Evolutionary conservation across 1,284 basidiomycete species (phyloP).

Genomic region (Ganoderma lingzhi): DNA sequence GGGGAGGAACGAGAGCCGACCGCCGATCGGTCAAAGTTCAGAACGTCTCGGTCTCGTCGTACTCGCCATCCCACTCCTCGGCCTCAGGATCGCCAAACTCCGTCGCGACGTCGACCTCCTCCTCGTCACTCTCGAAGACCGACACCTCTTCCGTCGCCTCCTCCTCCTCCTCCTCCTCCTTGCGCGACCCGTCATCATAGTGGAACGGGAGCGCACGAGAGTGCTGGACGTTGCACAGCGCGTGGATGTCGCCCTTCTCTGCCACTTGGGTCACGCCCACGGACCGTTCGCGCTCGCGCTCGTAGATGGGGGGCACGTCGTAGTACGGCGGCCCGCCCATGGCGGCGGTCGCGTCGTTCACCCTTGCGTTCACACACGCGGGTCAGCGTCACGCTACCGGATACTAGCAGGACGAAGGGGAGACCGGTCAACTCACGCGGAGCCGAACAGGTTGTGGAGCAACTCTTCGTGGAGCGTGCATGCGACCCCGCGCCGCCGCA

Average conservation of each 20-base stretch:
- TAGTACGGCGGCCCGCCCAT: background rate
- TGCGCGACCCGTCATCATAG: background rate
- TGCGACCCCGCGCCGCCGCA: background rate
- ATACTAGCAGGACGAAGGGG: background rate
- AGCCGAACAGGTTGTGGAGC: background rate
- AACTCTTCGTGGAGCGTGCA: background rate
- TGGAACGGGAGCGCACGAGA: background rate
- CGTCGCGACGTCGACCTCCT: background rate
- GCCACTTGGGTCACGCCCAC: background rate
- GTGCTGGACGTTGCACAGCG: background rate
- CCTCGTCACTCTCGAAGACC: too few relatives aligned
- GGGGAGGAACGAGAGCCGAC: background rate
- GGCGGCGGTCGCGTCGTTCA: background rate
- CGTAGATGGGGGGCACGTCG: background rate
- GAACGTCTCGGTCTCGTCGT: conserved; percentile 3
- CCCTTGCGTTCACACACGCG: background rate
- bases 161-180: background rate
- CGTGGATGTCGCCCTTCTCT: background rate
- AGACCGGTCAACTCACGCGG: background rate
- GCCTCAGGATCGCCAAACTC: conserved; percentile 1
- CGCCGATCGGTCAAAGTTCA: background rate
- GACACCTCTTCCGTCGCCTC: background rate
- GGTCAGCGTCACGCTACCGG: background rate
- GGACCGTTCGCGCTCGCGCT: background rate
- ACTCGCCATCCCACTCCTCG: background rate